These are phyloP conservation scores for Alternaria sp. DNA, from an alignment of 2,329 filamentous ascomycete species.

Conservation along the genomic window DNA sequence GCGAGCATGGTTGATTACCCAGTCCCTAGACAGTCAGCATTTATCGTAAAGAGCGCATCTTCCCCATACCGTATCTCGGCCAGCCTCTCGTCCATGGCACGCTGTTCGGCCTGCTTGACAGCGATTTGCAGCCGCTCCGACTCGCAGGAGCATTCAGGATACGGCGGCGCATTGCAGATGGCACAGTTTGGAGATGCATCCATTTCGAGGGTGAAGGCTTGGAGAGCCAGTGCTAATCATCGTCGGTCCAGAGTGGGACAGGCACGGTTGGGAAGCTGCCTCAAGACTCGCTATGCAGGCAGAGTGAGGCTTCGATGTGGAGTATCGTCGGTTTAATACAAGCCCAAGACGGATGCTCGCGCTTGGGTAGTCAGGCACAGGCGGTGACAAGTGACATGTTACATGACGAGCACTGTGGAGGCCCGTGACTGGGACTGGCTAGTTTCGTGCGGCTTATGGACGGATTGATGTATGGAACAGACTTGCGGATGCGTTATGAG, in stretches of 20 bases:
- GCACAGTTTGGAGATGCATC: constrained; percentile 52
- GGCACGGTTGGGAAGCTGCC: constrained; percentile 13
- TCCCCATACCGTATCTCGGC: constrained; percentile 45
- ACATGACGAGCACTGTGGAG: constrained; percentile 46
- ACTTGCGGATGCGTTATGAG: constrained; percentile 47
- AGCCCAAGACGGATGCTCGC: constrained; percentile 28
- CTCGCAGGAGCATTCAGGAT: constrained; percentile 52
- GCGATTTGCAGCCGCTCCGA: constrained; percentile 51
- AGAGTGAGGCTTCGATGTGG: constrained; percentile 19
- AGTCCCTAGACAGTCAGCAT: constrained; percentile 51
- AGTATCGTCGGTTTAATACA: constrained; percentile 30
- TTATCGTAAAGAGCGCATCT: background rate
- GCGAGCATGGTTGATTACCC: constrained; percentile 57
- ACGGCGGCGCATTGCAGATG: constrained; percentile 51
- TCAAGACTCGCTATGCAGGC: constrained; percentile 18
- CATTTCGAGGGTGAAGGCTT: constrained; percentile 41
- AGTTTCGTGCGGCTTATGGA: constrained; percentile 46
- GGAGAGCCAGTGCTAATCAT: constrained; percentile 40
- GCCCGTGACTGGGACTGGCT: constrained; percentile 37
- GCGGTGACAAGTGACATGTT: constrained; percentile 51
- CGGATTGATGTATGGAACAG: constrained; percentile 39
- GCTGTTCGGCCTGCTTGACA: constrained; percentile 50
- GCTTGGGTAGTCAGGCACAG: constrained; percentile 37
- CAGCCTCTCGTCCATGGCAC: constrained; percentile 48
- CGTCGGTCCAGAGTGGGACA: constrained; percentile 28